phyloP scores from a whole-genome alignment of 202 grass and related monocot species.

The Saccharum hybrid region DNA sequence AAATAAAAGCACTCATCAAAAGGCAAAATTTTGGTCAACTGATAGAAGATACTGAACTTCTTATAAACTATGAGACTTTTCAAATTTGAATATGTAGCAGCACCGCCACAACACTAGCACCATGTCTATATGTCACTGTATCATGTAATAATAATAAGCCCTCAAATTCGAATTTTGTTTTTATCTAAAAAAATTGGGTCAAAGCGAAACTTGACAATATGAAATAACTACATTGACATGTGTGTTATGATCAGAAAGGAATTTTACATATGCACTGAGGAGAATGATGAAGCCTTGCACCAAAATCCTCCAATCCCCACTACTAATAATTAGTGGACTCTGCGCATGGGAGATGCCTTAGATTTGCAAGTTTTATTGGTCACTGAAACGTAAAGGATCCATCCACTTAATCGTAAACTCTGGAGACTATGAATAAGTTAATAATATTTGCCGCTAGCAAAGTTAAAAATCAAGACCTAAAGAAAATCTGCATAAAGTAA shows the following conservation, averaged over 20 bases:
- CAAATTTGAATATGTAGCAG: conserved; percentile 3
- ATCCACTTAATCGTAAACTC: conserved; percentile 52
- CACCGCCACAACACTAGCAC: neutral
- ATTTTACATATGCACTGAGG: conserved; percentile 50
- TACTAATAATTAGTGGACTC: conserved; percentile 48
- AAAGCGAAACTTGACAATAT: neutral
- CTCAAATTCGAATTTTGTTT: conserved; percentile 14
- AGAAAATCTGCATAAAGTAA: conserved; percentile 46
- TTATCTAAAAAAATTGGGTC: neutral
- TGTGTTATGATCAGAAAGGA: neutral
- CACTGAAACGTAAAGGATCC: conserved; percentile 50
- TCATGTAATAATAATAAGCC: conserved; percentile 14
- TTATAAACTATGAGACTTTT: conserved; percentile 24
- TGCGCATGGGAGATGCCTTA: conserved; percentile 52
- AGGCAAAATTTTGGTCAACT: conserved; percentile 42
- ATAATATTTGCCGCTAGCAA: conserved; percentile 52
- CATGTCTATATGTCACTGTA: neutral
- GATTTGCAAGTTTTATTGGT: conserved; percentile 45
- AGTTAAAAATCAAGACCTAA: conserved; percentile 36
- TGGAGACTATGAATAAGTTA: conserved; percentile 47
- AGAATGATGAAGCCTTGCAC: conserved; percentile 52
- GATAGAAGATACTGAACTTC: conserved; percentile 30
- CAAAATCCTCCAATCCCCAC: conserved; percentile 49
- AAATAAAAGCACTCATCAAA: conserved; percentile 26
- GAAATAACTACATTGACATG: neutral